Conservation (phyloP, 2,329 filamentous ascomycete species). For the Aureobasidium sp. region DNA sequence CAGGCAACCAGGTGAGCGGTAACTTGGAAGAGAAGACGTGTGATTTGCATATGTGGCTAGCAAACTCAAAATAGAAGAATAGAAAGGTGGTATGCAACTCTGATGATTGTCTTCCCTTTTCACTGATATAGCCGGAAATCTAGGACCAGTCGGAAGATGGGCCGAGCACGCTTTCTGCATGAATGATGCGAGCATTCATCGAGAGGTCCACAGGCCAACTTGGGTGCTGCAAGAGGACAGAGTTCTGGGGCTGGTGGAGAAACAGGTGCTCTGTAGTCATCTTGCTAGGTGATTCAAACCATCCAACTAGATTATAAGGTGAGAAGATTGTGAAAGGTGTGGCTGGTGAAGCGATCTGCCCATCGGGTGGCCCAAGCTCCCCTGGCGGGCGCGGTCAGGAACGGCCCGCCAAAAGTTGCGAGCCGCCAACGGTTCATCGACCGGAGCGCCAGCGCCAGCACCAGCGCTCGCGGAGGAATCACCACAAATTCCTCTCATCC, state of each 20-base stretch:
- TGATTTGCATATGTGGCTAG: constrained; percentile 1
- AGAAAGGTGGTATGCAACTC: not conserved
- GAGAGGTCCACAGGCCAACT: no score
- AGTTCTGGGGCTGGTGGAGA: no score
- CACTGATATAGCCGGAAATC: not conserved
- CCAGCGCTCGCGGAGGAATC: not conserved
- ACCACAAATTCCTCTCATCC: not conserved
- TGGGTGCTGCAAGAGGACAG: no score
- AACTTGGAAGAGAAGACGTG: not conserved
- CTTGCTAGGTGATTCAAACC: not conserved
- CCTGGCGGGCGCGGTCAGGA: not conserved
- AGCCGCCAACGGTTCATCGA: not conserved
- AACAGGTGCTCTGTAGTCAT: no score
- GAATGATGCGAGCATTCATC: no score
- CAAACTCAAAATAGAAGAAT: not conserved
- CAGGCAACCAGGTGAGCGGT: not conserved
- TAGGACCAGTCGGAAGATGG: not conserved
- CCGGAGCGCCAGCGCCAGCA: not conserved
- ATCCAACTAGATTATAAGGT: not conserved
- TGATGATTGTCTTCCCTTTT: not conserved
- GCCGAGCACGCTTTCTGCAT: not conserved
- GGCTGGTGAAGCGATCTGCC: not conserved
- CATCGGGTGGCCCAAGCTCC: not conserved
- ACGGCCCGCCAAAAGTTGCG: not conserved
- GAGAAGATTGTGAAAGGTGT: not conserved